A percentile compares a stretch with the other conserved stretches of the same genome.
phyloP scores from a whole-genome alignment of 148 eudicot species.

The Cornus florida region DNA sequence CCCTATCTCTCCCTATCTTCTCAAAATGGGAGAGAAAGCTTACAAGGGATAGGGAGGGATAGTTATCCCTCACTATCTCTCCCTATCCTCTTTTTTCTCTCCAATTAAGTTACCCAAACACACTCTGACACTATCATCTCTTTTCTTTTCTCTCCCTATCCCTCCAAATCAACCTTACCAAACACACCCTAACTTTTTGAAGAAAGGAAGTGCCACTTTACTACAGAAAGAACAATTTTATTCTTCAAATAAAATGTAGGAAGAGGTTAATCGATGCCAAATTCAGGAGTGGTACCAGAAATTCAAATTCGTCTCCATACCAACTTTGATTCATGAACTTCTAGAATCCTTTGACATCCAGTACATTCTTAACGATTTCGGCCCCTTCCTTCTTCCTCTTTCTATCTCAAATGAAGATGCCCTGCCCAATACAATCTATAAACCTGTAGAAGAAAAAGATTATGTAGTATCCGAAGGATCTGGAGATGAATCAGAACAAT shows the following conservation, averaged over 20 bases:
- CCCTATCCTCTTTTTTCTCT: no score
- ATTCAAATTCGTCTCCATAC: slow-evolving; percentile 65
- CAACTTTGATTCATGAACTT: slow-evolving; percentile 64
- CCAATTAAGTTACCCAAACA: no score
- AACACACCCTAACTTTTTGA: background rate
- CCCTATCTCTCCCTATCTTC: no score
- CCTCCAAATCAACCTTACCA: no score
- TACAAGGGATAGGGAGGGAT: no score
- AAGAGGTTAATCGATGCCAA: slow-evolving; percentile 76
- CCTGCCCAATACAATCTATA: slow-evolving; percentile 71
- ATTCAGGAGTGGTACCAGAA: slow-evolving; percentile 90
- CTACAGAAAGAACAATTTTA: background rate
- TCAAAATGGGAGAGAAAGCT: no score
- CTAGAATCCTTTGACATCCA: slow-evolving; percentile 80
- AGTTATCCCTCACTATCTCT: no score
- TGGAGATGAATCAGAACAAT: slow-evolving; percentile 67
- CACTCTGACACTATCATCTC: no score
- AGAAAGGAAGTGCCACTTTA: background rate
- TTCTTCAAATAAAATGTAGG: slow-evolving; percentile 42
- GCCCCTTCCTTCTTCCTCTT: slow-evolving; percentile 77
- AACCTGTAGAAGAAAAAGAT: slow-evolving; percentile 87
- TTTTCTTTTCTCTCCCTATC: no score
- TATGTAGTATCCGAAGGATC: slow-evolving; percentile 65
- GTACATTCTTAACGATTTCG: slow-evolving; percentile 71
- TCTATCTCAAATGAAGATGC: slow-evolving; percentile 73